These are phyloP conservation scores for Ganoderma sp. DNA, from an alignment of 1,284 basidiomycete genomes.

Conservation along the genomic window DNA sequence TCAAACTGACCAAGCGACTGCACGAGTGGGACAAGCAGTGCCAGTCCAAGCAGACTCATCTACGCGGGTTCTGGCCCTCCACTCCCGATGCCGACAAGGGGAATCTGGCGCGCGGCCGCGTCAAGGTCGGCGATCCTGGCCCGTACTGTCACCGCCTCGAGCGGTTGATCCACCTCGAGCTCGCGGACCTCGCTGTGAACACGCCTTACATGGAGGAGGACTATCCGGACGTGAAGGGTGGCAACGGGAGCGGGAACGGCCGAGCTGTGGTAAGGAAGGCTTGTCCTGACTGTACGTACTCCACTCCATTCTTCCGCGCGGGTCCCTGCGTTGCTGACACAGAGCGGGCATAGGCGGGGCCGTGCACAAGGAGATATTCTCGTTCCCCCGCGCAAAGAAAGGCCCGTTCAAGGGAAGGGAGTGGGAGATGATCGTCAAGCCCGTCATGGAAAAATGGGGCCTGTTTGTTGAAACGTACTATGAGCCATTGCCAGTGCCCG, in stretches of 20 bases:
- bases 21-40: slow-evolving; percentile 80
- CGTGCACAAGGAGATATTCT: slow-evolving; percentile 77
- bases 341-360: slow-evolving; percentile 52
- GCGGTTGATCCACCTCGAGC: slow-evolving; percentile 76
- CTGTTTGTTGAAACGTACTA: slow-evolving; percentile 51
- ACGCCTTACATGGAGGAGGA: slow-evolving; percentile 60
- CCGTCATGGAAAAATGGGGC: slow-evolving; percentile 79
- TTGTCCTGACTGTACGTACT: slow-evolving; percentile 49
- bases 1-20: slow-evolving; percentile 55
- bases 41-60: slow-evolving; percentile 54
- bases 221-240: slow-evolving; percentile 47
- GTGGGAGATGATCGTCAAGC: slow-evolving; percentile 75
- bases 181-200: slow-evolving; percentile 67
- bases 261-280: slow-evolving; percentile 30
- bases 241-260: slow-evolving; percentile 33
- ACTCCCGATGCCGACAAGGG: slow-evolving; percentile 42
- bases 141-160: slow-evolving; percentile 57
- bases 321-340: slow-evolving; percentile 14
- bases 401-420: slow-evolving; percentile 65
- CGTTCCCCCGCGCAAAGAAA: slow-evolving; percentile 58
- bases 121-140: slow-evolving; percentile 60
- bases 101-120: slow-evolving; percentile 51
- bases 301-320: not conserved
- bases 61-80: slow-evolving; percentile 59
- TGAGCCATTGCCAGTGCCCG: slow-evolving; percentile 19